phyloP scores from a whole-genome alignment of 169 alveolate species.

The Plasmodium berghei region DNA sequence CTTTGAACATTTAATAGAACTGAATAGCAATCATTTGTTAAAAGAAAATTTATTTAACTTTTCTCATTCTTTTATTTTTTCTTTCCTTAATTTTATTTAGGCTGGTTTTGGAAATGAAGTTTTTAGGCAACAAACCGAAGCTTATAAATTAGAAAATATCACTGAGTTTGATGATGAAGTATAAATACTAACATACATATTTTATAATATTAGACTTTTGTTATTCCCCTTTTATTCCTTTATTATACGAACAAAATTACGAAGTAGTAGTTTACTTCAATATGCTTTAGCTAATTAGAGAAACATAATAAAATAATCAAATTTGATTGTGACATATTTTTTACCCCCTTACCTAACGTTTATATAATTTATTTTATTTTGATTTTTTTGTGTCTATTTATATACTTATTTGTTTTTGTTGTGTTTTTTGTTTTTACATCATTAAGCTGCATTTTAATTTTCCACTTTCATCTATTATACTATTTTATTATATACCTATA shows the following conservation, averaged over 20 bases:
- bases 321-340: too few relatives aligned
- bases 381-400: background rate
- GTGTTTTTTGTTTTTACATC: slow-evolving; percentile 1
- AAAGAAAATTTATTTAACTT: too few relatives aligned
- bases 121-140: slow-evolving; percentile 86
- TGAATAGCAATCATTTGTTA: background rate
- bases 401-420: slow-evolving; percentile 4
- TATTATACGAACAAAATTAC: too few relatives aligned
- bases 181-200: slow-evolving; percentile 25
- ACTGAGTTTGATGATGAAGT: slow-evolving; percentile 90
- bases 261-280: too few relatives aligned
- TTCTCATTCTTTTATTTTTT: background rate
- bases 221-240: too few relatives aligned
- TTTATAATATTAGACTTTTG: background rate
- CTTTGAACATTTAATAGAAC: background rate
- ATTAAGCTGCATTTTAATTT: too few relatives aligned
- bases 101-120: slow-evolving; percentile 88
- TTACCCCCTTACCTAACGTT: too few relatives aligned
- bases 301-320: too few relatives aligned
- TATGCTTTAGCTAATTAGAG: too few relatives aligned
- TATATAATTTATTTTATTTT: too few relatives aligned
- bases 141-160: slow-evolving; percentile 80
- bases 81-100: slow-evolving; percentile 56
- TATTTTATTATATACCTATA: too few relatives aligned
- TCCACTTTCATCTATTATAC: too few relatives aligned